Base-by-base conservation (phyloP, 2,329 filamentous ascomycete genomes). In the Claviceps capensis region DNA sequence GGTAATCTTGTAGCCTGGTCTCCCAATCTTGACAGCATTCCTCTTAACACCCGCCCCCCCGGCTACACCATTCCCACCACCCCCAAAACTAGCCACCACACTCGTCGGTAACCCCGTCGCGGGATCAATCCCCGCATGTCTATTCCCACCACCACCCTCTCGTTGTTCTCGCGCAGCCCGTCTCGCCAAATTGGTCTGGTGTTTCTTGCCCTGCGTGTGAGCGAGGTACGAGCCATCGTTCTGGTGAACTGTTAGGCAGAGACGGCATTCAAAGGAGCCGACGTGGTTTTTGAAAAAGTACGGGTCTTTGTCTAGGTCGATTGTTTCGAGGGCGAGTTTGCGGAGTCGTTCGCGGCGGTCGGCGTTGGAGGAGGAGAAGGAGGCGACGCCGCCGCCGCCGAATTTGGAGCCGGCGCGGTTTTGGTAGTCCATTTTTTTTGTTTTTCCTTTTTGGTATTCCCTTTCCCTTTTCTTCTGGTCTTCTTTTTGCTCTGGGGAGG, bases 221-320 rank as follows among this genome's bases (percentile, higher is more conserved):
- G 93, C 93, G 59, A 98, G 88, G 71, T 98, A 98, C 47, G 90
- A 96, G 57, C 93, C 93, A 73, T 98, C 93, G 68, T 98, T 98
- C 65, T 98, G 93, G 76, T 98, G 93, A 4, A 97, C 91, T 0
- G 93, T 98, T 26, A 98, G 76, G 65, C 93, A 98, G 42, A 98
- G 85, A 34, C 93, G 87, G 69, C 93, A 98, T 71, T 98, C 93
- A 71, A 96, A 98, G 64, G 86, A 93, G 64, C 93, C 93, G 62
- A 97, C 88, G 70, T 98, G 91, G 76, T 98, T 98, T 70, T 95
- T 95, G 83, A 98, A 98, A 76, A 97, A 96, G 79, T 97, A 98
- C 0, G 93, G 93, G 72, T 98, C 93, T 73, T 96, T 97, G 72
- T 97, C 93, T 57, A 97, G 86, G 74, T 97, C 91, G 76, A 98